These are phyloP conservation scores for Ophiobolus disseminans DNA, from an alignment of 2,329 filamentous ascomycete species.

Conservation along the genomic window DNA sequence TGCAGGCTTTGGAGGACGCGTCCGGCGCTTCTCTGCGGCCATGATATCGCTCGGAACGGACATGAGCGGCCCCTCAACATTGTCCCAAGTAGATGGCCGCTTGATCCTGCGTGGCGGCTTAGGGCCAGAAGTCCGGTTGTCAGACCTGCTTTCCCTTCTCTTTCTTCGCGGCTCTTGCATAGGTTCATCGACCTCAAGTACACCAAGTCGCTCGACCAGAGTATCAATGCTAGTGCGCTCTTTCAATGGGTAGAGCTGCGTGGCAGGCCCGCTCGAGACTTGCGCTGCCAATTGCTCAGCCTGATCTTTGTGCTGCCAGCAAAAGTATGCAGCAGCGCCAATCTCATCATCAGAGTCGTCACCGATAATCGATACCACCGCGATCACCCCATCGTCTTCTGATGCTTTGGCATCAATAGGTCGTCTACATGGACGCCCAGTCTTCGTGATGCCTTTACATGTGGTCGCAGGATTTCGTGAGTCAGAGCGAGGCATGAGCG, in stretches of 20 bases:
- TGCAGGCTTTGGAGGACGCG: constrained; percentile 22
- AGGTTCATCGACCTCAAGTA: constrained; percentile 67
- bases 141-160: constrained; percentile 29
- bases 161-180: constrained; percentile 48
- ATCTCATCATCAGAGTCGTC: constrained; percentile 58
- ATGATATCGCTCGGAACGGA: constrained; percentile 51
- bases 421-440: constrained; percentile 83
- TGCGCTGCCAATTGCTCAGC: constrained; percentile 56
- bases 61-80: constrained; percentile 55
- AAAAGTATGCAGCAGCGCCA: constrained; percentile 72
- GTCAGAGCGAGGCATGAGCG: constrained; percentile 77
- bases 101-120: constrained; percentile 36
- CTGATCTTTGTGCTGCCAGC: constrained; percentile 96
- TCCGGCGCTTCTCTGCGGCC: constrained; percentile 33
- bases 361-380: constrained; percentile 47
- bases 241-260: constrained; percentile 64
- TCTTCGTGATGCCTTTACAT: constrained; percentile 84
- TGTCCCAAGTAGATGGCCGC: constrained; percentile 54
- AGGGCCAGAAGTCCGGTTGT: constrained; percentile 21
- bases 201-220: constrained; percentile 77
- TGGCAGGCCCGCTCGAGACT: constrained; percentile 34
- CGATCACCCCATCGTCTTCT: constrained; percentile 49
- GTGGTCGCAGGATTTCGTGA: constrained; percentile 84
- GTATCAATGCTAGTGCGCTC: constrained; percentile 84
- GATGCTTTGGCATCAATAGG: constrained; percentile 62